phyloP scores from a whole-genome alignment of 805 yeast genomes.

The Kodamaea jinghongensis region DNA sequence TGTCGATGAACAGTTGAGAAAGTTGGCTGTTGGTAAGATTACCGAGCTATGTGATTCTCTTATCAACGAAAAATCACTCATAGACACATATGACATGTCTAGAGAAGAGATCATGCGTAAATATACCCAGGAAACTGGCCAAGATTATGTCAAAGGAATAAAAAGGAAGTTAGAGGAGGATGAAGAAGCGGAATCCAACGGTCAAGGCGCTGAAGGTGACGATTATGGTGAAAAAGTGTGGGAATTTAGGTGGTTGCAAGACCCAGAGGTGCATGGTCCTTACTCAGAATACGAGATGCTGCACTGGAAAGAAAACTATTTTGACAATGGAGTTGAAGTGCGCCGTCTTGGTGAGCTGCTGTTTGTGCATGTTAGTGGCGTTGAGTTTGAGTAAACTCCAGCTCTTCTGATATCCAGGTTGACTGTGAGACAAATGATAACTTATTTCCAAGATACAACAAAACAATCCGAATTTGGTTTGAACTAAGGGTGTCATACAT shows the following conservation, averaged over 20 bases:
- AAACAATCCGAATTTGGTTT: too few species aligned
- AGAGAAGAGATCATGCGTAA: constrained; percentile 54
- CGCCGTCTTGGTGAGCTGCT: constrained; percentile 25
- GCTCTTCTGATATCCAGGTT: too few species aligned
- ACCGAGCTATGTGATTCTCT: constrained; percentile 51
- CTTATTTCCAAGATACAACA: too few species aligned
- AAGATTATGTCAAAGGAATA: constrained; percentile 18
- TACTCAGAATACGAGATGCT: constrained; percentile 53
- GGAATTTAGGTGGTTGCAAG: constrained; percentile 50
- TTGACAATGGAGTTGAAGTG: constrained; percentile 45
- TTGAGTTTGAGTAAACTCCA: constrained; percentile 20
- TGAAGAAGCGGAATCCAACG: constrained; percentile 11
- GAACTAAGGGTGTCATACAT: too few species aligned
- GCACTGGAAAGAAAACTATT: constrained; percentile 52
- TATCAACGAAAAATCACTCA: constrained; percentile 36
- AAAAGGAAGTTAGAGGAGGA: constrained; percentile 22
- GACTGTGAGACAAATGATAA: too few species aligned
- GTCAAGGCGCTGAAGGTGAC: constrained; percentile 10
- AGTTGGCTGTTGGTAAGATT: constrained; percentile 28
- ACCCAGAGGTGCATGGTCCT: constrained; percentile 45
- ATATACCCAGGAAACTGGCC: constrained; percentile 44
- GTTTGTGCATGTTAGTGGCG: constrained; percentile 24
- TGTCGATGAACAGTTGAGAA: constrained; percentile 12
- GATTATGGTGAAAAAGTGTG: constrained; percentile 37
- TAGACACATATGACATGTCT: constrained; percentile 50